Percentiles rank a stretch among this genome's conserved stretches.
These are phyloP conservation scores for Colletotrichum orchidophilum DNA, from an alignment of 2,329 filamentous ascomycete species.

Conservation along the genomic window DNA sequence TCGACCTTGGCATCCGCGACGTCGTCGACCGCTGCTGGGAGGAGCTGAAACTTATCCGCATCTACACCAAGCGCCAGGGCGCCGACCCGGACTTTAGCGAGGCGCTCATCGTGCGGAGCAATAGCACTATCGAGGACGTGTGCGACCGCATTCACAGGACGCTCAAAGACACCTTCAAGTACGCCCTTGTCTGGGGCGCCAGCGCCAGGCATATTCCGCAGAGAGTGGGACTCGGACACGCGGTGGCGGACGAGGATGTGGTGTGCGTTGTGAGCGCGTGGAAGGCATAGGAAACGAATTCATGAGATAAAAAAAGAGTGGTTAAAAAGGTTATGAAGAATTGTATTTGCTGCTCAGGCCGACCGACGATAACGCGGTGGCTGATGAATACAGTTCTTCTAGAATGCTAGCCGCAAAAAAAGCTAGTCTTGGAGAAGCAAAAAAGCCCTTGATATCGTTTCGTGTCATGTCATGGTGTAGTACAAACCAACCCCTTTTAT, in stretches of 20 bases:
- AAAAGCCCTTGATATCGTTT: slow-evolving; percentile 35
- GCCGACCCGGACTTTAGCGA: slow-evolving; percentile 89
- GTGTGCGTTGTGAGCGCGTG: slow-evolving; percentile 74
- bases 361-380: not conserved
- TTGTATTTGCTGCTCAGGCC: slow-evolving; percentile 26
- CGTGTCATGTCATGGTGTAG: slow-evolving; percentile 35
- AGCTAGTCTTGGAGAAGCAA: slow-evolving; percentile 21
- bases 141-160: slow-evolving; percentile 95
- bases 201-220: slow-evolving; percentile 96
- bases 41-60: slow-evolving; percentile 86
- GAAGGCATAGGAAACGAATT: slow-evolving; percentile 57
- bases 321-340: slow-evolving; percentile 11
- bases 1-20: slow-evolving; percentile 91
- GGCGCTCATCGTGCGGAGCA: slow-evolving; percentile 89
- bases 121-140: slow-evolving; percentile 93
- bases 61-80: slow-evolving; percentile 98
- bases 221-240: slow-evolving; percentile 85
- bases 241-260: slow-evolving; percentile 76
- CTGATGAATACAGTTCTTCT: slow-evolving; percentile 26
- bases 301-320: not conserved
- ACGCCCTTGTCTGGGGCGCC: slow-evolving; percentile 96
- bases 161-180: slow-evolving; percentile 98
- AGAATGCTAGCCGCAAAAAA: slow-evolving; percentile 3
- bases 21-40: slow-evolving; percentile 96
- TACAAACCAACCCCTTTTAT: slow-evolving; percentile 20